Evolutionary conservation across 1,284 basidiomycete genomes (phyloP).

Genomic region (Tylopilus sp.): DNA sequence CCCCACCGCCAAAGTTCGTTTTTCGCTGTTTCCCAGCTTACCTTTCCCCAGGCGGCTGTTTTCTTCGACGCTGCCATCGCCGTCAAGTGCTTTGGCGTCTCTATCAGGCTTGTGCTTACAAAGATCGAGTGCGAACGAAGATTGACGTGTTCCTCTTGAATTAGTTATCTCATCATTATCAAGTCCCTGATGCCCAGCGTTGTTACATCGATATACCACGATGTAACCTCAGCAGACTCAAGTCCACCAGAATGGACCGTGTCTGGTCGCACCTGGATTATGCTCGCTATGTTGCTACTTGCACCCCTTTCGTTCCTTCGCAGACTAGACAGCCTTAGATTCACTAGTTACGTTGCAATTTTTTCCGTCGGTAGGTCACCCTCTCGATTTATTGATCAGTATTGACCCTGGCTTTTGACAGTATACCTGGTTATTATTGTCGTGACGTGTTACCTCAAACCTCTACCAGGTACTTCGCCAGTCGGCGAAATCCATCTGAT

Average conservation of each 20-base stretch:
- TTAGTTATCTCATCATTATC: constrained; percentile 88
- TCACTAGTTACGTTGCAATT: constrained; percentile 83
- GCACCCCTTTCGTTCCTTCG: constrained; percentile 87
- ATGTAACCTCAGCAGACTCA: constrained; percentile 60
- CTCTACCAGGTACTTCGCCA: constrained; percentile 54
- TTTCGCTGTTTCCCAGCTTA: constrained; percentile 81
- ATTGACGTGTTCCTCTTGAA: neutral
- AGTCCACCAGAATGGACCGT: constrained; percentile 72
- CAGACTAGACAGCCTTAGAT: constrained; percentile 76
- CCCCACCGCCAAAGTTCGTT: constrained; percentile 80
- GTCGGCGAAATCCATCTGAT: constrained; percentile 68
- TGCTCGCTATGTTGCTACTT: constrained; percentile 77
- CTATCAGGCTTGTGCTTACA: constrained; percentile 64
- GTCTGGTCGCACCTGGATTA: constrained; percentile 81
- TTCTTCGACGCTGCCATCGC: constrained; percentile 95
- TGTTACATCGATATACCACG: constrained; percentile 78
- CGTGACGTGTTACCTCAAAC: constrained; percentile 68
- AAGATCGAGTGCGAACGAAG: neutral
- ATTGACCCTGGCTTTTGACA: constrained; percentile 28
- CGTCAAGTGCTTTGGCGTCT: constrained; percentile 96
- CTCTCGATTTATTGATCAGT: neutral
- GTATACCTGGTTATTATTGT: constrained; percentile 76
- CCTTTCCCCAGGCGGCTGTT: constrained; percentile 79
- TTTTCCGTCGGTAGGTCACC: constrained; percentile 71
- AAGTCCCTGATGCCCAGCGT: constrained; percentile 95